Base-by-base conservation (phyloP, 2,329 filamentous ascomycete genomes). In the Atkinsonella texensis region DNA sequence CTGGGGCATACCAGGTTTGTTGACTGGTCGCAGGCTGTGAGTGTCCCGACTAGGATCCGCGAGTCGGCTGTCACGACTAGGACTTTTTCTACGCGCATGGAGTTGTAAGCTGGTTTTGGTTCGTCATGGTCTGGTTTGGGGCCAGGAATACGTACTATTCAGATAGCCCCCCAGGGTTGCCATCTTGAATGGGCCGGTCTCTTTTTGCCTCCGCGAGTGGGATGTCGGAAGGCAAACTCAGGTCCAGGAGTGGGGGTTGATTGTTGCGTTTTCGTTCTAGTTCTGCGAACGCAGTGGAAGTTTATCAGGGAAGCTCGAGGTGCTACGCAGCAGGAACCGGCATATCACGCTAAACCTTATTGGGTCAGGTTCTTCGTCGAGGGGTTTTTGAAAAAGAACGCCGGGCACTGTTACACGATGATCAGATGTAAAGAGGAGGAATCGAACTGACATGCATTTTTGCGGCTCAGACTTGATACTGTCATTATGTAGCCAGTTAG, bases 31-130 rank as follows among this genome's bases (percentile, higher is more conserved):
- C 85, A 89, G 44, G 87, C 88, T 47, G 91, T 75, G 50, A 98
- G 81, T 2, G 77, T 90, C 54, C 93, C 93, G 55, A 88, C 78
- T 20, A 91, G 73, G 46, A 88, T 95, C 61, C 91, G 84, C 49
- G 91, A 93, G 70, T 97, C 93, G 59, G 88, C 85, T 31, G 93
- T 97, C 57, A 97, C 80, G 63, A 97, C 85, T 53, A 90, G 77
- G 60, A 97, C 88, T 69, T 89, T 94, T 71, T 95, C 93, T 96
- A 43, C 11, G 52, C 13, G 35, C 18, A 47, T 17, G 23, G 15
- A 18, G 13, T 20, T 38, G 51, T 46, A 18, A 20, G 20, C 17
- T 28, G 18, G n/a, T 39, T n/a, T 28, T 15, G 9, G 11, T 39
- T 10, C 12, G 46, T 41, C 23, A n/a, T 4, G 38, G 13, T 15